phyloP scores from a whole-genome alignment of 257 asterid species.

The Petrea volubilis region DNA sequence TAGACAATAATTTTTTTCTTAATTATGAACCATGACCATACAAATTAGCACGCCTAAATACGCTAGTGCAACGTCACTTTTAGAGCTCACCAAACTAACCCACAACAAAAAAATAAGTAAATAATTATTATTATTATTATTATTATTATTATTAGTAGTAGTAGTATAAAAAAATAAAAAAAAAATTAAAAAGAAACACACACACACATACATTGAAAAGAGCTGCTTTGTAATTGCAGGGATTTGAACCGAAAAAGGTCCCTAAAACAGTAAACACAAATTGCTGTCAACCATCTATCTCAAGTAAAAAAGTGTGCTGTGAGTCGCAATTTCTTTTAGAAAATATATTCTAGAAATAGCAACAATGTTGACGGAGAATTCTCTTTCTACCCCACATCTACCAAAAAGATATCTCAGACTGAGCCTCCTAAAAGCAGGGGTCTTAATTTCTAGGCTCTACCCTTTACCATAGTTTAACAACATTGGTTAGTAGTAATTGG shows the following conservation, averaged over 20 bases:
- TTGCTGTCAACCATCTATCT: background rate
- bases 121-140: too few relatives aligned
- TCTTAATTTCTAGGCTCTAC: constrained; percentile 7
- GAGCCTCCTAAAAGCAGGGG: constrained; percentile 7
- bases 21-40: constrained; percentile 9
- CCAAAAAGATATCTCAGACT: background rate
- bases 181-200: too few relatives aligned
- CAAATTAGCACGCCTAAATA: background rate
- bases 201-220: too few relatives aligned
- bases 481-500: too few relatives aligned
- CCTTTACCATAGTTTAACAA: too few relatives aligned
- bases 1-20: background rate
- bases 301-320: background rate
- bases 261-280: background rate
- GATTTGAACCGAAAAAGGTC: too few relatives aligned
- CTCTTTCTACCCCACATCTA: background rate
- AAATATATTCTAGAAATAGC: constrained; percentile 14
- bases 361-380: constrained; percentile 17
- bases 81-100: constrained; percentile 5
- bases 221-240: too few relatives aligned
- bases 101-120: background rate
- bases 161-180: too few relatives aligned
- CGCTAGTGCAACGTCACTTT: constrained; percentile 2
- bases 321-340: background rate
- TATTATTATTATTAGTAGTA: too few relatives aligned